Base-by-base conservation (phyloP, 331 rosid genomes). In the Prunus yedoensis region DNA sequence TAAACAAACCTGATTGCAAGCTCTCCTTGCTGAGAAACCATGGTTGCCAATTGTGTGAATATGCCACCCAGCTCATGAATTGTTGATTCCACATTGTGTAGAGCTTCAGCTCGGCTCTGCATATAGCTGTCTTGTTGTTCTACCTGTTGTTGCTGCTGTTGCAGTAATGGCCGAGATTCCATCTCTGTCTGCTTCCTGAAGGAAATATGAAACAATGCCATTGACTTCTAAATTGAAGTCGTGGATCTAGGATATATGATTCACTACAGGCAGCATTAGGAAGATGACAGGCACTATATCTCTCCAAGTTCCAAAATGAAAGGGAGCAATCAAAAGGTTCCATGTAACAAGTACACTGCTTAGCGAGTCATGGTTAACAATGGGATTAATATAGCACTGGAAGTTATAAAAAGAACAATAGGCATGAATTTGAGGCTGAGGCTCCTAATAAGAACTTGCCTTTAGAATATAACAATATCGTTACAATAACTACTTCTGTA, bases 61-160 rank as follows among this genome's bases (percentile, higher is more conserved):
- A 93, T 93, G 84, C 68, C 88, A 89, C 97, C 68, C 67, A 93
- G 90, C 79, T 93, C 97, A 70, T 93, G 98, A 80, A 93, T 93
- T 45, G 96, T 91, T 77, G 98, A 93, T 87, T 93, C 98, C 20
- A 93, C 96, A 79, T 93, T 93, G 63, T 88, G 97, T 80, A 93
- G 91, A 78, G 98, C 97, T 83, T 89, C 98, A 83, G 97, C 91
- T 77, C 98, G 83, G 88, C 92, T 89, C 83, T 93, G 97, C 97
- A 91, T 93, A 91, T 91, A 91, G 74, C 84, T 85, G 78, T 89
- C 98, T 85, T 86, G 92, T 49, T 84, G 84, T 59, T 76, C 74
- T 38, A 63, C 47, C 21, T 76, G 78, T 30, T 79, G 75, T 25
- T 74, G 46, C 57, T 74, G 92, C 3, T 80, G 84, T 10, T 85